Evolutionary conservation across 805 yeast species (phyloP).

Genomic region (Millerozyma miso): DNA sequence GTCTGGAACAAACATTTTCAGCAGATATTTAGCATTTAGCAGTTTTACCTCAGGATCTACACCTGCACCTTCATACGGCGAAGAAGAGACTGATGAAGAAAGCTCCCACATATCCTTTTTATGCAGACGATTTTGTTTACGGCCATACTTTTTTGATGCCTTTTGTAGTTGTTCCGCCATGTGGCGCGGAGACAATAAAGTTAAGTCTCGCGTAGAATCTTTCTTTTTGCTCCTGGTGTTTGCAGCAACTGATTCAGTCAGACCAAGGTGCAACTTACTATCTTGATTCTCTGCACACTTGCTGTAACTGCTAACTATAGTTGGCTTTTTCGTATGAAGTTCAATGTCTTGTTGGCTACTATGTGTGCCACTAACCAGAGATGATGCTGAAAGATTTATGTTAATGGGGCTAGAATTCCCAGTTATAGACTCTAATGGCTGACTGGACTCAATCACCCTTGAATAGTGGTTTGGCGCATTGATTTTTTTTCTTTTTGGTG

Average conservation of each 20-base stretch:
- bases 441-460: neutral
- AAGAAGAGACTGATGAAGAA: slow-evolving; percentile 4
- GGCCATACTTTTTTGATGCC: slow-evolving; percentile 5
- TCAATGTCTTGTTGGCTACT: too few relatives aligned
- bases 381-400: too few relatives aligned
- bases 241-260: neutral
- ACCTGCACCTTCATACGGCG: neutral
- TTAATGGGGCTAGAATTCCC: too few relatives aligned
- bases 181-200: neutral
- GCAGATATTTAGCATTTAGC: neutral
- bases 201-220: neutral
- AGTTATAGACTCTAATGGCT: too few relatives aligned
- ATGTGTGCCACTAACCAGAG: too few relatives aligned
- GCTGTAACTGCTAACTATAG: too few relatives aligned
- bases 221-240: neutral
- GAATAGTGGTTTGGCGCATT: neutral
- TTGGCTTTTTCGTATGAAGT: too few relatives aligned
- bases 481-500: neutral
- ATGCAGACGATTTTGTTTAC: neutral
- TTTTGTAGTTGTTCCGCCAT: neutral
- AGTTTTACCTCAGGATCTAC: neutral
- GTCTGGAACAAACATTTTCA: neutral
- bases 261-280: too few relatives aligned
- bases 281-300: too few relatives aligned
- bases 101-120: slow-evolving; percentile 6